These are phyloP conservation scores for Kappamyces sp. DNA, from an alignment of 192 early-diverging fungal species.

Conservation along the genomic window DNA sequence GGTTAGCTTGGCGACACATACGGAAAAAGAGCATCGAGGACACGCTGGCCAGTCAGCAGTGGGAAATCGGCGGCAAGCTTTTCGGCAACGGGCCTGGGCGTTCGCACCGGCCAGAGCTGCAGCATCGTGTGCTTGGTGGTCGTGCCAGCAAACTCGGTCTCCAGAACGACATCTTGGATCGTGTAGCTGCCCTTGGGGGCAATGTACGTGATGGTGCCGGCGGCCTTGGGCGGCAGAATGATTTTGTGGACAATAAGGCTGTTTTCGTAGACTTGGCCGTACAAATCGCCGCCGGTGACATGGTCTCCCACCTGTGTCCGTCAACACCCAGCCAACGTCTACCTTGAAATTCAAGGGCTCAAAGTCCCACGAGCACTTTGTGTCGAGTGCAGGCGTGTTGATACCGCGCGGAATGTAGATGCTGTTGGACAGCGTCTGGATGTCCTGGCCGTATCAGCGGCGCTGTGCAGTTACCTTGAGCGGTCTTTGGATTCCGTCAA, in stretches of 20 bases:
- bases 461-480: conserved; percentile 57
- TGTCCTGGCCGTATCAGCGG: conserved; percentile 44
- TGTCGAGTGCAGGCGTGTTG: conserved; percentile 94
- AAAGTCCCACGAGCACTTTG: conserved; percentile 88
- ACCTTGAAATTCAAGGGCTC: conserved; percentile 86
- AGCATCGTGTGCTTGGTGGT: conserved; percentile 90
- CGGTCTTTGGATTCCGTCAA: conserved; percentile 99
- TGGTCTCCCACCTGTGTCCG: conserved; percentile 78
- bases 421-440: conserved; percentile 86
- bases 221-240: conserved; percentile 87
- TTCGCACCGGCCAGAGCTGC: conserved; percentile 96
- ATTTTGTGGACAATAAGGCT: conserved; percentile 89
- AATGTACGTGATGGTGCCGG: conserved; percentile 95
- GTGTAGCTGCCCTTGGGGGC: conserved; percentile 89
- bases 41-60: conserved; percentile 95
- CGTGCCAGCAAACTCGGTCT: conserved; percentile 97
- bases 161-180: conserved; percentile 73
- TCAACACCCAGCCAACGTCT: background rate
- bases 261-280: conserved; percentile 92
- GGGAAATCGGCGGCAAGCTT: conserved; percentile 95
- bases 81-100: conserved; percentile 88
- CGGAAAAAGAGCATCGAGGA: conserved; percentile 98
- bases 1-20: conserved; percentile 27
- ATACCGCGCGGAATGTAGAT: conserved; percentile 99
- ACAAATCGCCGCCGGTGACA: conserved; percentile 97